Conservation (phyloP, 2,329 filamentous ascomycete species). For the Rosellinia necatrix region DNA sequence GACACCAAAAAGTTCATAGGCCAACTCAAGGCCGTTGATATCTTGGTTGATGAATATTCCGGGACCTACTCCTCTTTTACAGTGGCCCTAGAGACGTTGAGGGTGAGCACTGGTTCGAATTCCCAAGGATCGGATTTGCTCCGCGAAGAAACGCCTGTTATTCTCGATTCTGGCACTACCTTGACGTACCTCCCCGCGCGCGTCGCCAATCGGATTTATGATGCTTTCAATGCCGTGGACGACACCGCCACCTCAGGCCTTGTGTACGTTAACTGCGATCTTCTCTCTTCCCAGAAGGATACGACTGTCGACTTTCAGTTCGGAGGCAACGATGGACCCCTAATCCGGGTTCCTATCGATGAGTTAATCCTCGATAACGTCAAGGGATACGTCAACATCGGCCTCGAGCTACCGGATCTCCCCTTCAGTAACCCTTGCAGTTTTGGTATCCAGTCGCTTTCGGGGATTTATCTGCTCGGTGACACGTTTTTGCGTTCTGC, state of each 20-base stretch:
- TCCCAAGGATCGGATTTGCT: constrained; percentile 37
- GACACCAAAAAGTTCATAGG: constrained; percentile 70
- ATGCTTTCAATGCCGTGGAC: constrained; percentile 45
- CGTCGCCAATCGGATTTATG: constrained; percentile 48
- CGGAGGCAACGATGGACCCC: constrained; percentile 41
- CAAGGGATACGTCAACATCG: constrained; percentile 30
- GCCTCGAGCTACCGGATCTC: constrained; percentile 35
- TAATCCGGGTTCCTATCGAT: constrained; percentile 41
- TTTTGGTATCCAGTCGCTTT: constrained; percentile 56
- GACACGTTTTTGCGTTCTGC: constrained; percentile 54
- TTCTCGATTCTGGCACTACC: constrained; percentile 73
- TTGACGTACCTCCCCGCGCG: constrained; percentile 64
- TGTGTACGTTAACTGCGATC: constrained; percentile 48
- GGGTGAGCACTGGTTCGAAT: constrained; percentile 45
- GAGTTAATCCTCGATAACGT: constrained; percentile 49
- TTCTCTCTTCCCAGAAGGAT: constrained; percentile 39
- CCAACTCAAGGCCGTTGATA: constrained; percentile 57
- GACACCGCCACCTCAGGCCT: constrained; percentile 43
- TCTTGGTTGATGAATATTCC: constrained; percentile 52
- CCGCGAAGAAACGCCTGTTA: constrained; percentile 45
- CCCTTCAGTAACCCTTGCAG: constrained; percentile 54
- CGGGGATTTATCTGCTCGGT: constrained; percentile 49
- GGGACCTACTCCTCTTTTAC: constrained; percentile 48
- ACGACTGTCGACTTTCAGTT: constrained; percentile 49
- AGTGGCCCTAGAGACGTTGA: constrained; percentile 43